Conservation (phyloP, 768 basidiomycete genomes). For the Termitomyces sp. region DNA sequence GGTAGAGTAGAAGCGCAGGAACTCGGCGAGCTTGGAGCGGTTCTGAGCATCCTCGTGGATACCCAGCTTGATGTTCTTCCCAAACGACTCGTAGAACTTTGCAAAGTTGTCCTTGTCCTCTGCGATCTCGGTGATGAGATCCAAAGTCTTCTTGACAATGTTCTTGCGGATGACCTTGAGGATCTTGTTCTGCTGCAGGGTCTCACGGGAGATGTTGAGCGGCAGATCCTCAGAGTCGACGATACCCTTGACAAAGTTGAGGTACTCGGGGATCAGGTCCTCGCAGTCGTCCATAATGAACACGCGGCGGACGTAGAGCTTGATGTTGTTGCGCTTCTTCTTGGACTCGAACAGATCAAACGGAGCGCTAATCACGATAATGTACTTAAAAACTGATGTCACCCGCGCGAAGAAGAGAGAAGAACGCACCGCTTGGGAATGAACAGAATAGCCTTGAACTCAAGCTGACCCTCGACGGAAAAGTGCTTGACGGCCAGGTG, state of each 20-base stretch:
- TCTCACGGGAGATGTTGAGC: slow-evolving; percentile 99
- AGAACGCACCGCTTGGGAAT: slow-evolving; percentile 83
- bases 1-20: slow-evolving; percentile 97
- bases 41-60: slow-evolving; percentile 99
- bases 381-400: slow-evolving; percentile 8
- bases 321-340: slow-evolving; percentile 99
- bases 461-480: slow-evolving; percentile 99
- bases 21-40: slow-evolving; percentile 98
- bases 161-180: slow-evolving; percentile 99
- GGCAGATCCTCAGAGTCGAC: slow-evolving; percentile 99
- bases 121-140: slow-evolving; percentile 91
- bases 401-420: no score
- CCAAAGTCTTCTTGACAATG: slow-evolving; percentile 97
- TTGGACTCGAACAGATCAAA: slow-evolving; percentile 99
- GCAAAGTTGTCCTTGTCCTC: slow-evolving; percentile 99
- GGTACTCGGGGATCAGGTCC: slow-evolving; percentile 98
- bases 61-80: slow-evolving; percentile 99
- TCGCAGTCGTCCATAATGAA: slow-evolving; percentile 99
- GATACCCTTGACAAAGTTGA: slow-evolving; percentile 99
- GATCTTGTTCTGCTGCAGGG: slow-evolving; percentile 99
- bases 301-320: slow-evolving; percentile 99
- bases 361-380: slow-evolving; percentile 59
- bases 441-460: slow-evolving; percentile 99
- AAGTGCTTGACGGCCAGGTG: slow-evolving; percentile 99
- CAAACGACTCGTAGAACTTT: slow-evolving; percentile 98